These are phyloP conservation scores for Phytophthora sojae DNA, from an alignment of 352 stramenopile species.

Conservation along the genomic window DNA sequence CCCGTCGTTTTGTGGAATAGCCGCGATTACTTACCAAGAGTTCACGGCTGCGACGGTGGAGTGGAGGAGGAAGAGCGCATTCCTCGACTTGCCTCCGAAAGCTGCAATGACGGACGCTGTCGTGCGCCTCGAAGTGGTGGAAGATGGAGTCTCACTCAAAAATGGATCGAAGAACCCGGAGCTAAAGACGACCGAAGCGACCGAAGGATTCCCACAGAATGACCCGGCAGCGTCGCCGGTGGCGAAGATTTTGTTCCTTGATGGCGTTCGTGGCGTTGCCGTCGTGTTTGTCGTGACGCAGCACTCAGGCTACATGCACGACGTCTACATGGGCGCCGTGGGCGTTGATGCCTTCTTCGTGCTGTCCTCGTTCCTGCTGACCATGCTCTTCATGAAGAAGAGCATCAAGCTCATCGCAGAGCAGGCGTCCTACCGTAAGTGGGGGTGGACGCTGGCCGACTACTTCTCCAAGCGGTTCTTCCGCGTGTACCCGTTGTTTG, in stretches of 20 bases:
- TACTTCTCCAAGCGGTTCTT: conserved; percentile 28
- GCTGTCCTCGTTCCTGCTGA: conserved; percentile 25
- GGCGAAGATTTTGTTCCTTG: conserved; percentile 13
- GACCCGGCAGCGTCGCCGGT: neutral
- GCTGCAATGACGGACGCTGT: too few species aligned
- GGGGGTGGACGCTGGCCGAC: conserved; percentile 12
- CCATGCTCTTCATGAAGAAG: conserved; percentile 14
- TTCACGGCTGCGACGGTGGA: too few species aligned
- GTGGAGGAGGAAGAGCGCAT: too few species aligned
- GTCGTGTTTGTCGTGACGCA: conserved; percentile 11
- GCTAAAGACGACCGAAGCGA: too few species aligned
- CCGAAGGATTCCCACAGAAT: neutral
- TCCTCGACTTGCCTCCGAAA: too few species aligned
- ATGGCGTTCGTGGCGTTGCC: conserved; percentile 6
- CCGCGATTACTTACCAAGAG: too few species aligned
- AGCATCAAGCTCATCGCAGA: conserved; percentile 17
- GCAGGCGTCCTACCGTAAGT: neutral
- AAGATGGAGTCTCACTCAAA: too few species aligned
- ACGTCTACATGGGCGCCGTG: neutral
- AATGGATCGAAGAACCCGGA: too few species aligned
- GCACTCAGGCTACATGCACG: conserved; percentile 9
- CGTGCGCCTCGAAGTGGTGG: too few species aligned
- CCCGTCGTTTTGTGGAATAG: too few species aligned
- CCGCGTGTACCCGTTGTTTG: conserved; percentile 23
- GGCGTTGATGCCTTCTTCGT: conserved; percentile 9